Conservation (phyloP, 768 basidiomycete genomes). For the Saitozyma podzolica region DNA sequence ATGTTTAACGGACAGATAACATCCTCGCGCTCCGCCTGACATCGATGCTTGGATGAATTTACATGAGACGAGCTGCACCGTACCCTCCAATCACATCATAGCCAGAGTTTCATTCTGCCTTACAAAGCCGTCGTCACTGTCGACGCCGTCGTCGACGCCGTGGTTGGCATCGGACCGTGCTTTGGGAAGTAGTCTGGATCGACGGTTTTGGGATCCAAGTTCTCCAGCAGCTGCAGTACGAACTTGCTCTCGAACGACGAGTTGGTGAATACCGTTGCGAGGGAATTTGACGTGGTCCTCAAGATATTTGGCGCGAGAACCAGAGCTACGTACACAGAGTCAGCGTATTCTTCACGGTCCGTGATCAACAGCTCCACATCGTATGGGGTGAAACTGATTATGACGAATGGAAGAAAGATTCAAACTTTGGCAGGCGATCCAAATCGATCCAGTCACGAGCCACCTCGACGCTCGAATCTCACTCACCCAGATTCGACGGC, state of each 20-base stretch:
- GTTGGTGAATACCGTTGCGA: constrained; percentile 86
- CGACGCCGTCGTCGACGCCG: no score
- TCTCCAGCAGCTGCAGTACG: constrained; percentile 76
- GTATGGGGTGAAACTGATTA: not conserved
- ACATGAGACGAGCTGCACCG: no score
- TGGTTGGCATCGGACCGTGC: no score
- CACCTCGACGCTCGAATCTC: not conserved
- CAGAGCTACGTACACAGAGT: constrained; percentile 57
- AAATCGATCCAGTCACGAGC: no score
- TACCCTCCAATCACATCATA: no score
- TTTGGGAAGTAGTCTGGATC: not conserved
- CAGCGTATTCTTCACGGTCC: not conserved
- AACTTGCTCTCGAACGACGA: constrained; percentile 88
- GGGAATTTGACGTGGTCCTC: constrained; percentile 81
- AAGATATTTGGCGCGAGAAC: constrained; percentile 91
- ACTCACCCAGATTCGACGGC: constrained; percentile 65
- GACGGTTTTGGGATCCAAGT: constrained; percentile 59
- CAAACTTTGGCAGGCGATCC: no score
- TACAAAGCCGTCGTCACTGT: no score
- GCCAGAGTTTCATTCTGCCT: no score
- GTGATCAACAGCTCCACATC: not conserved
- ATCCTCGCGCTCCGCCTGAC: no score
- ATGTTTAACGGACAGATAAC: no score
- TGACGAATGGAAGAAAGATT: no score
- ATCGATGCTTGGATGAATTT: no score